A percentile compares a stretch with the other conserved stretches of the same genome.
Evolutionary conservation across 495 filamentous ascomycete species (phyloP).

Genomic region (Bathelium albidoporum): DNA sequence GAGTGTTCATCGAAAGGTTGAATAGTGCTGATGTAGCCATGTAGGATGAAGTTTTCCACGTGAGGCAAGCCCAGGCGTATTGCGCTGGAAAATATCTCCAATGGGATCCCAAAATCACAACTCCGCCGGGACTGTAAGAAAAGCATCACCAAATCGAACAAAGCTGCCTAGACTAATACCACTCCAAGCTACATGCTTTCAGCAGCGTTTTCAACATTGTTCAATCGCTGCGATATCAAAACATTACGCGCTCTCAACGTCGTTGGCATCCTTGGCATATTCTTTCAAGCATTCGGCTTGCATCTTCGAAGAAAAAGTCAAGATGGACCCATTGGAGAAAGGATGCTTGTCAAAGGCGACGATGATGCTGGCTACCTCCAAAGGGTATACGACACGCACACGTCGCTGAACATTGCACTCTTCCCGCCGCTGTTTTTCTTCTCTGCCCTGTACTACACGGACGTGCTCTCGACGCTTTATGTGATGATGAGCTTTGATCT

Average conservation of each 20-base stretch:
- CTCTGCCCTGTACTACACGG: slow-evolving; percentile 87
- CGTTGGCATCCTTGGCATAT: slow-evolving; percentile 33
- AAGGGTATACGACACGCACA: slow-evolving; percentile 8
- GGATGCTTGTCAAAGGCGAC: background rate
- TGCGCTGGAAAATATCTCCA: slow-evolving; percentile 59
- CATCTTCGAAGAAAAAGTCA: slow-evolving; percentile 8
- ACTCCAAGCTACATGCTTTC: slow-evolving; percentile 1
- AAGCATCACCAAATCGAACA: background rate
- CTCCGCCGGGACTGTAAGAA: slow-evolving; percentile 75
- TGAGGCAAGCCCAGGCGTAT: slow-evolving; percentile 83
- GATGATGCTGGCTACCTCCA: background rate
- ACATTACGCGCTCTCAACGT: slow-evolving; percentile 45
- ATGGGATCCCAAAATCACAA: slow-evolving; percentile 97
- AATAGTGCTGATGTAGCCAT: slow-evolving; percentile 6
- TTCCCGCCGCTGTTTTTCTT: slow-evolving; percentile 96
- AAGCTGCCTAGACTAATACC: too few species aligned
- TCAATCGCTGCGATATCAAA: slow-evolving; percentile 33
- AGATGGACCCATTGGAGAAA: background rate
- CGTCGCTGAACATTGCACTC: slow-evolving; percentile 62
- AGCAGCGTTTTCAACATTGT: background rate
- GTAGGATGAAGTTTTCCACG: slow-evolving; percentile 91
- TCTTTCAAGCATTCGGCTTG: slow-evolving; percentile 20
- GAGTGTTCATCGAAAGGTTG: slow-evolving; percentile 3
- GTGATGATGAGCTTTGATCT: slow-evolving; percentile 38
- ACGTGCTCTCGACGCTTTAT: slow-evolving; percentile 54